phyloP scores from a whole-genome alignment of 441 rosid species.

The Populus hybrid region DNA sequence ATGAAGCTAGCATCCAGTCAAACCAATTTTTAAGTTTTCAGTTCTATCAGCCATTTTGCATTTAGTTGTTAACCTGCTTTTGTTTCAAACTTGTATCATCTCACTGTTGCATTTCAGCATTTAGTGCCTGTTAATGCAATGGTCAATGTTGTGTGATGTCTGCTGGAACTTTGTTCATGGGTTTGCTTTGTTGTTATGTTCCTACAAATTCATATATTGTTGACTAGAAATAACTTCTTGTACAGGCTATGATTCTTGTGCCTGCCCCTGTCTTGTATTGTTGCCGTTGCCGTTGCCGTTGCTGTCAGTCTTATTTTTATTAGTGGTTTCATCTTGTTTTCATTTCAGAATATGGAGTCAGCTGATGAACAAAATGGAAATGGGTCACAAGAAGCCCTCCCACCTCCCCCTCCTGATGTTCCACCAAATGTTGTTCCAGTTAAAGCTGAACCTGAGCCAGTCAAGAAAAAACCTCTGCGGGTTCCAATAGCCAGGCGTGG shows the following conservation, averaged over 20 bases:
- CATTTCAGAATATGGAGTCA: slow-evolving; percentile 22
- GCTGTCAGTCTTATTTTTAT: background rate
- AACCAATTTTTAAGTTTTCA: background rate
- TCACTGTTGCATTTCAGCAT: background rate
- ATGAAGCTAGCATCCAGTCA: background rate
- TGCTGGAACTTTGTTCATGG: background rate
- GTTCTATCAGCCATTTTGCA: background rate
- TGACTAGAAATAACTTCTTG: background rate
- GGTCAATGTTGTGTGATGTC: background rate
- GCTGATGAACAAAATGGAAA: slow-evolving; percentile 21
- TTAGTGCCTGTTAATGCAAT: background rate
- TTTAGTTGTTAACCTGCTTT: background rate
- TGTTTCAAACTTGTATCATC: background rate
- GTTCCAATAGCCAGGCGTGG: slow-evolving; percentile 54
- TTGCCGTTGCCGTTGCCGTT: background rate
- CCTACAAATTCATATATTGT: background rate
- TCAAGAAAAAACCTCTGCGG: slow-evolving; percentile 40
- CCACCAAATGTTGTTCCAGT: slow-evolving; percentile 45
- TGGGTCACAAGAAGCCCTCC: slow-evolving; percentile 30
- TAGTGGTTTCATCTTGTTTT: background rate
- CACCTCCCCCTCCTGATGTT: slow-evolving; percentile 48
- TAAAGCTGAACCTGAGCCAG: slow-evolving; percentile 28
- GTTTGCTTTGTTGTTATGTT: background rate
- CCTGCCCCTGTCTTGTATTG: background rate
- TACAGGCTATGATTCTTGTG: background rate